Evolutionary conservation across 2,329 filamentous ascomycete genomes (phyloP).

Genomic region (Simplicillium sp.): DNA sequence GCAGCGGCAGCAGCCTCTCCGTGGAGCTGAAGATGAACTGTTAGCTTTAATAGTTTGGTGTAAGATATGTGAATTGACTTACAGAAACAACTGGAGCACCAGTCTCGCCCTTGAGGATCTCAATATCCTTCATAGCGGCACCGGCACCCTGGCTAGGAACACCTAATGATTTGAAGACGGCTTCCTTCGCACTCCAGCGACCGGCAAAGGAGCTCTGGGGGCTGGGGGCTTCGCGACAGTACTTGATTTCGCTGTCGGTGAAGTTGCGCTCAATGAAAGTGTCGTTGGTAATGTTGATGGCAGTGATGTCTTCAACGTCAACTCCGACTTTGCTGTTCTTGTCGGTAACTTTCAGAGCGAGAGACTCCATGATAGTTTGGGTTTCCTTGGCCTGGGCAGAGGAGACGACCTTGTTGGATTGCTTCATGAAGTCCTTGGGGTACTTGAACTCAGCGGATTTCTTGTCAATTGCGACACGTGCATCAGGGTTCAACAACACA

Average conservation of each 20-base stretch:
- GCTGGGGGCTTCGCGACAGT: conserved; percentile 71
- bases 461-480: conserved; percentile 76
- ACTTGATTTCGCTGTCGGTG: conserved; percentile 71
- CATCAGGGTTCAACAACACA: conserved; percentile 89
- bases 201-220: conserved; percentile 89
- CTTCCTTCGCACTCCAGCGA: conserved; percentile 95
- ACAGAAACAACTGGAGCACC: conserved; percentile 81
- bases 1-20: conserved; percentile 77
- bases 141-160: conserved; percentile 81
- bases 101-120: conserved; percentile 71
- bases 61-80: conserved; percentile 30
- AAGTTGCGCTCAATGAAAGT: conserved; percentile 96
- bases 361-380: conserved; percentile 64
- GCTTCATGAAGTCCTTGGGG: conserved; percentile 59
- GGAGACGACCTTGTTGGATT: conserved; percentile 43
- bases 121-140: conserved; percentile 87
- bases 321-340: conserved; percentile 75
- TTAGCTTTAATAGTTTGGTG: conserved; percentile 23
- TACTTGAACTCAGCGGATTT: conserved; percentile 75
- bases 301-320: conserved; percentile 80
- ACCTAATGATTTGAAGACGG: conserved; percentile 94
- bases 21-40: conserved; percentile 53
- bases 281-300: conserved; percentile 87
- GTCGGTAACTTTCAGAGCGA: conserved; percentile 52
- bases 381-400: conserved; percentile 50